Conservation (phyloP, 345 rosid genomes). For the Rhizophora apiculata region DNA sequence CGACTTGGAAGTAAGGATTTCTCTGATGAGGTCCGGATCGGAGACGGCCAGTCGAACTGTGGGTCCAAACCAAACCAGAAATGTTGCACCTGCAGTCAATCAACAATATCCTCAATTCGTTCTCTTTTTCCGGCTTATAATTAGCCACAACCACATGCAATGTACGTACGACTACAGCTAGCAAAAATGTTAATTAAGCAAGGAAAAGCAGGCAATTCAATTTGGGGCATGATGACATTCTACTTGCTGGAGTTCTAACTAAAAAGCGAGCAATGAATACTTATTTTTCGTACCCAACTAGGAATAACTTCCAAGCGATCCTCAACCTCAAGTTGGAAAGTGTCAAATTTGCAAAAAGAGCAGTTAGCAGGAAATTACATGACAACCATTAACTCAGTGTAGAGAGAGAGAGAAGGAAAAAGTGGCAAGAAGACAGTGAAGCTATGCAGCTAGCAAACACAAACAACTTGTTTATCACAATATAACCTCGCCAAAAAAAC, state of each 20-base stretch:
- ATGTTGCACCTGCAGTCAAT: slow-evolving; percentile 35
- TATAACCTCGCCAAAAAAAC: slow-evolving; percentile 24
- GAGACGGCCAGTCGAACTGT: slow-evolving; percentile 37
- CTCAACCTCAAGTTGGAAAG: slow-evolving; percentile 40
- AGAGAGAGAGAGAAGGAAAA: not conserved
- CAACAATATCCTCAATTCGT: not conserved
- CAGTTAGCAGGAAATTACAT: slow-evolving; percentile 26
- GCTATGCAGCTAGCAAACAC: slow-evolving; percentile 25
- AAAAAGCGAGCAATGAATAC: not conserved
- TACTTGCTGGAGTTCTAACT: too few species aligned
- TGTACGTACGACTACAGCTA: too few species aligned
- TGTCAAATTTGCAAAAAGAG: slow-evolving; percentile 45
- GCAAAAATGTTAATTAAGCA: not conserved
- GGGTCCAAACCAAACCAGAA: slow-evolving; percentile 51
- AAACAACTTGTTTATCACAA: slow-evolving; percentile 31
- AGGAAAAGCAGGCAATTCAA: too few species aligned
- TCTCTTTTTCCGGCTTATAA: too few species aligned
- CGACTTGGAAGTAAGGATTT: slow-evolving; percentile 37
- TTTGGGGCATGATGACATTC: too few species aligned
- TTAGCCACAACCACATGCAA: too few species aligned
- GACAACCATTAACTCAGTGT: slow-evolving; percentile 40
- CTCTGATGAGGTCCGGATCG: slow-evolving; percentile 45
- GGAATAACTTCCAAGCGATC: slow-evolving; percentile 5
- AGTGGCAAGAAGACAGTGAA: slow-evolving; percentile 42
- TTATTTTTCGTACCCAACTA: slow-evolving; percentile 7